A percentile compares a stretch with the other conserved stretches of the same genome.
Evolutionary conservation across 2,329 filamentous ascomycete species (phyloP).

Genomic region (Trichoderma polysporum): DNA sequence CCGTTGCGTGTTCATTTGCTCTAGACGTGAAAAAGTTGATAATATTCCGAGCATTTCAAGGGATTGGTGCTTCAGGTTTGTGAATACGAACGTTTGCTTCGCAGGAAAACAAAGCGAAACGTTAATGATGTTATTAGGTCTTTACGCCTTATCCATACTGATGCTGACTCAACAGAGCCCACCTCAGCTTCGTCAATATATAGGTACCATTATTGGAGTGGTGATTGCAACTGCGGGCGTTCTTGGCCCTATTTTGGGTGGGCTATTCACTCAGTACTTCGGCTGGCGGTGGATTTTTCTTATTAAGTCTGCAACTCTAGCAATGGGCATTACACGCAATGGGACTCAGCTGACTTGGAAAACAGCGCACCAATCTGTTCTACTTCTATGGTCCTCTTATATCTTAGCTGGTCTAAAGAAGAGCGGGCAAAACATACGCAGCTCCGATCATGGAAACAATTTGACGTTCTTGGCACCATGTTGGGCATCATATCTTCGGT

Average conservation of each 20-base stretch:
- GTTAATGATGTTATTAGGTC: slow-evolving; percentile 33
- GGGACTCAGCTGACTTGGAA: slow-evolving; percentile 16
- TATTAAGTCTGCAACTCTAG: slow-evolving; percentile 50
- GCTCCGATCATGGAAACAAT: slow-evolving; percentile 46
- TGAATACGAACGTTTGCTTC: neutral
- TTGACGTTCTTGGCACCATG: slow-evolving; percentile 55
- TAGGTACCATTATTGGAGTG: slow-evolving; percentile 49
- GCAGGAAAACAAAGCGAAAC: neutral
- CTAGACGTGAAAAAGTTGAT: slow-evolving; percentile 44
- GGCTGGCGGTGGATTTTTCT: slow-evolving; percentile 59
- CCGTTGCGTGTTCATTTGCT: slow-evolving; percentile 50
- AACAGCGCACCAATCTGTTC: slow-evolving; percentile 51
- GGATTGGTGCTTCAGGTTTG: slow-evolving; percentile 51
- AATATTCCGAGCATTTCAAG: slow-evolving; percentile 49
- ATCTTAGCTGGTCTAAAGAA: slow-evolving; percentile 49
- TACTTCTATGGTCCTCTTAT: slow-evolving; percentile 48
- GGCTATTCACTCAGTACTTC: slow-evolving; percentile 48
- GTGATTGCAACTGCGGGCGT: slow-evolving; percentile 50
- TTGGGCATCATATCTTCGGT: slow-evolving; percentile 54
- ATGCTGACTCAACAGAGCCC: slow-evolving; percentile 53
- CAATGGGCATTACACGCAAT: neutral
- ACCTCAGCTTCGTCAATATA: slow-evolving; percentile 38
- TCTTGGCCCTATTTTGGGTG: slow-evolving; percentile 53
- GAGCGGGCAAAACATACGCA: slow-evolving; percentile 40
- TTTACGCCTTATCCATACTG: slow-evolving; percentile 58